Percentiles rank a stretch among this genome's conserved stretches.
These are phyloP conservation scores for Gossypium stocksii DNA, from an alignment of 345 rosid genomes.

Conservation along the genomic window DNA sequence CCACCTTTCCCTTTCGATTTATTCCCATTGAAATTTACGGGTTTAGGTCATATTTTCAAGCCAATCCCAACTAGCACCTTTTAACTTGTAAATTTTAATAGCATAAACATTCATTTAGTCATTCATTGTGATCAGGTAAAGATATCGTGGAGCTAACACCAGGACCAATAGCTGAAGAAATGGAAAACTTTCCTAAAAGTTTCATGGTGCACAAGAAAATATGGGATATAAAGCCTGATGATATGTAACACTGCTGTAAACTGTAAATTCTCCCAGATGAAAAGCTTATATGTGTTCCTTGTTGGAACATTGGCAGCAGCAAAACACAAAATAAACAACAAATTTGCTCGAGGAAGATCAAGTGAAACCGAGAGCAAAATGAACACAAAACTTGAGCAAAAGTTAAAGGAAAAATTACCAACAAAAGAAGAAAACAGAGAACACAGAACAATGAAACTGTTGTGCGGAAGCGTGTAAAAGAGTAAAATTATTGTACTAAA, in stretches of 20 bases:
- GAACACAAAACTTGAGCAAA: no score
- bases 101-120: neutral
- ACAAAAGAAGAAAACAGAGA: no score
- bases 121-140: neutral
- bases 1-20: neutral
- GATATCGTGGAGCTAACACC: slow-evolving; percentile 36
- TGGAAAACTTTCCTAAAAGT: slow-evolving; percentile 18
- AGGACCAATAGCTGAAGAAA: slow-evolving; percentile 30
- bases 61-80: neutral
- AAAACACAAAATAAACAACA: no score
- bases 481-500: no score
- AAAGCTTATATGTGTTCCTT: neutral
- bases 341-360: no score
- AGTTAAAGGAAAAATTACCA: no score
- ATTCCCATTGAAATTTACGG: neutral
- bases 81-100: neutral
- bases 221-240: slow-evolving; percentile 36
- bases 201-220: neutral
- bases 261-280: neutral
- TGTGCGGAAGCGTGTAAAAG: no score
- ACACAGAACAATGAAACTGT: no score
- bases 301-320: no score
- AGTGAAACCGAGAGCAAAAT: no score
- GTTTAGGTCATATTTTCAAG: neutral
- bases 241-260: neutral